phyloP scores from a whole-genome alignment of 257 asterid species.

The Solanum piurae region DNA sequence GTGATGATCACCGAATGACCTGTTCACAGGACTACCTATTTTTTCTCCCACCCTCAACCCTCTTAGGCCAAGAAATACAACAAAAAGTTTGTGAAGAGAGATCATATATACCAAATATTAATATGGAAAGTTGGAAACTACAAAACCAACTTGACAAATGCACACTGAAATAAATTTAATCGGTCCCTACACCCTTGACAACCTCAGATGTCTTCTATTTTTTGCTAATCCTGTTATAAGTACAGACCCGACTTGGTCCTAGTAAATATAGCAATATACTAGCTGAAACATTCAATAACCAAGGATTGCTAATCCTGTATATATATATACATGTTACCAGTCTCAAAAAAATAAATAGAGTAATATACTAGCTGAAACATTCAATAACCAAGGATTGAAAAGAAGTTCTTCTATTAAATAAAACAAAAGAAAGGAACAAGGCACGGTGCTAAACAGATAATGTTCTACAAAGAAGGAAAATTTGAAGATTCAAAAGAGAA shows the following conservation, averaged over 20 bases:
- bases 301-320: no score
- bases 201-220: background rate
- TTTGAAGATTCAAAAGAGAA: background rate
- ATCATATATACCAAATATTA: background rate
- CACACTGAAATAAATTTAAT: background rate
- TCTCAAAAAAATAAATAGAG: background rate
- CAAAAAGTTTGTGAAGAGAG: background rate
- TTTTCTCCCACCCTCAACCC: background rate
- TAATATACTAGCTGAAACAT: background rate
- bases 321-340: no score
- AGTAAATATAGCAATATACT: background rate
- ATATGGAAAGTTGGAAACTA: background rate
- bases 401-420: background rate
- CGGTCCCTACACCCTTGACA: background rate
- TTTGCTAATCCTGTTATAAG: background rate
- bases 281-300: background rate
- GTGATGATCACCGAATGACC: background rate
- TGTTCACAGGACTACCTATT: background rate
- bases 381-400: background rate
- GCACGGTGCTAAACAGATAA: background rate
- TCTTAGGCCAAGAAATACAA: background rate
- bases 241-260: background rate
- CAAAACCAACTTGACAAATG: background rate
- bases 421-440: background rate
- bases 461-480: background rate